Evolutionary conservation across 345 rosid genomes (phyloP).

Genomic region (Dovyalis caffra): DNA sequence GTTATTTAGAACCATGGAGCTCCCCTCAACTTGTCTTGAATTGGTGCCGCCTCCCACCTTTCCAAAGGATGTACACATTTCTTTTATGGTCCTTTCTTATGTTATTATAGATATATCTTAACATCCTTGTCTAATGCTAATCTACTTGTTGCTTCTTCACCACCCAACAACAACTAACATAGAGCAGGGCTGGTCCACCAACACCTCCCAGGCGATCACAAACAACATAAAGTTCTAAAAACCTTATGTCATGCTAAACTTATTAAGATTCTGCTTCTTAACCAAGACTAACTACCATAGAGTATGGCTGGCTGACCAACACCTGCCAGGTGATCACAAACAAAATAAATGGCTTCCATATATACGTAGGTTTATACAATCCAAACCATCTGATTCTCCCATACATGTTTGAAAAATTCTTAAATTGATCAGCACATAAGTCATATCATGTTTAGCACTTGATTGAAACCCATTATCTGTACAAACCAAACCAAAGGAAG

Average conservation of each 20-base stretch:
- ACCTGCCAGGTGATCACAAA: not conserved
- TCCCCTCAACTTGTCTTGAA: not conserved
- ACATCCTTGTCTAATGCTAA: not conserved
- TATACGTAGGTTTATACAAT: not conserved
- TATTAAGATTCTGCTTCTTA: not conserved
- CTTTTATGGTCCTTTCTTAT: not conserved
- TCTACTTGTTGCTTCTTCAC: not conserved
- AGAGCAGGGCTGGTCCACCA: not conserved
- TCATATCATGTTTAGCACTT: not conserved
- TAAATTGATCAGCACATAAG: not conserved
- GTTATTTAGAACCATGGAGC: not conserved
- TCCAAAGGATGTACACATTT: not conserved
- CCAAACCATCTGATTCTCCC: not conserved
- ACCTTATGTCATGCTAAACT: not conserved
- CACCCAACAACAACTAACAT: not conserved
- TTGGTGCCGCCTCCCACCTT: not conserved
- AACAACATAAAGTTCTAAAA: not conserved
- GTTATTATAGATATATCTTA: not conserved
- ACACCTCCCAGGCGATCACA: not conserved
- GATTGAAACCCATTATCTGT: not conserved
- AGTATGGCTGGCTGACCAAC: not conserved
- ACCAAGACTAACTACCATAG: not conserved
- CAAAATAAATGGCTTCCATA: not conserved
- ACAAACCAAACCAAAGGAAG: not conserved
- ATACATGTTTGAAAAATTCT: conserved; percentile 2